phyloP scores from a whole-genome alignment of 1,284 basidiomycete species.

The Ustanciosporium gigantosporum region DNA sequence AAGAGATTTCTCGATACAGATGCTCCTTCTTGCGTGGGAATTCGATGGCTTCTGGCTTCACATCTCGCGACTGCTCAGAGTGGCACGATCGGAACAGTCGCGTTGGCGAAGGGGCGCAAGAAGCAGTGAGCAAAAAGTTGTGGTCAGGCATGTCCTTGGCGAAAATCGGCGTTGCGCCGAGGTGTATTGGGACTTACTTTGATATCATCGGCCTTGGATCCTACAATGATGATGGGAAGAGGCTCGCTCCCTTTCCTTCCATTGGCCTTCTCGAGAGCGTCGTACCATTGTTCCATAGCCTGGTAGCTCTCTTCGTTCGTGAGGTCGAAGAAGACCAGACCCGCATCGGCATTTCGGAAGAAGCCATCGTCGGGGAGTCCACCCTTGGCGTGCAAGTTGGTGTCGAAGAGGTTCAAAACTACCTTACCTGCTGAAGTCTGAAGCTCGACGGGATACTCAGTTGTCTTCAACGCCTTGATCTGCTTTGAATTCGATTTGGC shows the following conservation, averaged over 20 bases:
- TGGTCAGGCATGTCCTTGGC: too few relatives aligned
- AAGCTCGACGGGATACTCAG: constrained; percentile 28
- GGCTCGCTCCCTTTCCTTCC: constrained; percentile 36
- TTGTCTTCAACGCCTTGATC: constrained; percentile 43
- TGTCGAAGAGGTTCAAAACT: constrained; percentile 33
- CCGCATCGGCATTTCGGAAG: constrained; percentile 35
- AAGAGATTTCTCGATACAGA: constrained; percentile 36
- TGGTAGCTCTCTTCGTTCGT: constrained; percentile 29
- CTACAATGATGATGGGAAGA: constrained; percentile 33
- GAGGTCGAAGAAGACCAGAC: constrained; percentile 34
- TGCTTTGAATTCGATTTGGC: constrained; percentile 25
- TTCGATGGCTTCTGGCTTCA: constrained; percentile 39
- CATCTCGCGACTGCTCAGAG: constrained; percentile 34
- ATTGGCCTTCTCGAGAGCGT: constrained; percentile 34
- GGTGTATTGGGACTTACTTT: too few relatives aligned
- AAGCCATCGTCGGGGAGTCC: constrained; percentile 39
- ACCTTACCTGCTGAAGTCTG: constrained; percentile 36
- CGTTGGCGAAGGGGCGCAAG: background rate
- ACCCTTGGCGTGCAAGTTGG: constrained; percentile 40
- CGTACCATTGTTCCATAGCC: constrained; percentile 41
- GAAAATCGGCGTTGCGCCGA: too few relatives aligned
- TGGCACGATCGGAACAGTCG: background rate
- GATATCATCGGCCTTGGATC: constrained; percentile 39
- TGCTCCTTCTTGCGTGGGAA: constrained; percentile 41
- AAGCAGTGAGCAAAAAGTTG: too few relatives aligned